Evolutionary conservation across 371 early-diverging fungal genomes (phyloP).

Genomic region (Mortierella sp.): DNA sequence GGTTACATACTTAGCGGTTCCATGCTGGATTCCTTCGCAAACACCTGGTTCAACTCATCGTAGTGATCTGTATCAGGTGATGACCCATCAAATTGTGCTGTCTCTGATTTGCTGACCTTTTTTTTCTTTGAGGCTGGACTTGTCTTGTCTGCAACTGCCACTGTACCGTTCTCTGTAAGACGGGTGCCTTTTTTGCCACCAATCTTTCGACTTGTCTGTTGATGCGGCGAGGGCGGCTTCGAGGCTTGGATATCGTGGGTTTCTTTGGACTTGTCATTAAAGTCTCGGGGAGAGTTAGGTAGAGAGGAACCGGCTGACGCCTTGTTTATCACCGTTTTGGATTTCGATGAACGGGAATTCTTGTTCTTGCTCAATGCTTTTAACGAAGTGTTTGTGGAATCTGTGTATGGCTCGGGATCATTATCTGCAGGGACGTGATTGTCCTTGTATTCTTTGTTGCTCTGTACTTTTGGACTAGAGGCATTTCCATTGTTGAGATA

Average conservation of each 20-base stretch:
- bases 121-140: neutral
- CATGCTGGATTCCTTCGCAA: neutral
- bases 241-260: neutral
- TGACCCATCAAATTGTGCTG: neutral
- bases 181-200: slow-evolving; percentile 1
- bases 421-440: neutral
- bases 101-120: slow-evolving; percentile 1
- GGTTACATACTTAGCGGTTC: neutral
- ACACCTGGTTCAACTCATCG: neutral
- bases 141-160: neutral
- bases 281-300: neutral
- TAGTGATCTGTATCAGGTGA: neutral
- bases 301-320: neutral
- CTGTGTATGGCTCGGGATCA: neutral
- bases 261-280: slow-evolving; percentile 6
- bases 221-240: neutral
- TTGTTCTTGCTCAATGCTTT: slow-evolving; percentile 5
- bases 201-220: neutral
- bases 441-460: neutral
- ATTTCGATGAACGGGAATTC: slow-evolving; percentile 6
- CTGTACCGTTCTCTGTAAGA: neutral
- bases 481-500: neutral
- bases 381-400: neutral
- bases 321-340: slow-evolving; percentile 2
- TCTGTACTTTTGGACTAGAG: slow-evolving; percentile 17